Conservation (phyloP, 1,139 yeast genomes). For the Geotrichum carabidarum region DNA sequence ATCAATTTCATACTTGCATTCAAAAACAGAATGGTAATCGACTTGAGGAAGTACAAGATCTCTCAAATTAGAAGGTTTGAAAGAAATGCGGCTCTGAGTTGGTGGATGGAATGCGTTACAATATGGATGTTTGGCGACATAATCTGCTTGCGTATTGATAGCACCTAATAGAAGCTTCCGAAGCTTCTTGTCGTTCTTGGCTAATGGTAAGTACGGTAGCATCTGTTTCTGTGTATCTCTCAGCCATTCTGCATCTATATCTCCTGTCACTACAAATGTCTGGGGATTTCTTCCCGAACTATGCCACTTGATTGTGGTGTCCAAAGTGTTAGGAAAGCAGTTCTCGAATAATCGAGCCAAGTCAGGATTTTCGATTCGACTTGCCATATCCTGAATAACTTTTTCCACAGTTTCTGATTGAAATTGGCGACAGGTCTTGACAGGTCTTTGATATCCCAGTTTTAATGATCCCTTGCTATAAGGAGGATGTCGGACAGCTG, state of each 20-base stretch:
- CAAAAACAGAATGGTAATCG: constrained; percentile 69
- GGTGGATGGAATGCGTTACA: constrained; percentile 94
- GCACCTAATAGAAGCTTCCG: constrained; percentile 64
- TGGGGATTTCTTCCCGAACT: constrained; percentile 32
- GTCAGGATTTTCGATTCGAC: constrained; percentile 54
- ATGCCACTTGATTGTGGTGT: constrained; percentile 82
- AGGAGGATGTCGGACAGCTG: constrained; percentile 36
- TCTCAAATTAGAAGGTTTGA: constrained; percentile 48
- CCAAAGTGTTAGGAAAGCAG: constrained; percentile 81
- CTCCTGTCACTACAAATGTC: constrained; percentile 81
- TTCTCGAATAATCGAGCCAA: constrained; percentile 73
- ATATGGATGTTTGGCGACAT: constrained; percentile 60
- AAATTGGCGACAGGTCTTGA: constrained; percentile 67
- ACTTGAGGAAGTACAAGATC: constrained; percentile 69
- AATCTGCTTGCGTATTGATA: constrained; percentile 69
- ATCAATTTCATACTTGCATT: constrained; percentile 85
- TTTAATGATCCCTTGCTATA: constrained; percentile 36
- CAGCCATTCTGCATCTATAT: constrained; percentile 80
- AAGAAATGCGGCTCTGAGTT: constrained; percentile 48
- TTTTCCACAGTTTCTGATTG: constrained; percentile 56
- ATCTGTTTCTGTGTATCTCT: constrained; percentile 83
- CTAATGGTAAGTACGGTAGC: constrained; percentile 64
- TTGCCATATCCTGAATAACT: constrained; percentile 51
- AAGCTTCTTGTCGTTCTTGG: constrained; percentile 47
- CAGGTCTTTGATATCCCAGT: constrained; percentile 75